These are phyloP conservation scores for Metarhizium humberi DNA, from an alignment of 2,329 filamentous ascomycete species.

Conservation along the genomic window DNA sequence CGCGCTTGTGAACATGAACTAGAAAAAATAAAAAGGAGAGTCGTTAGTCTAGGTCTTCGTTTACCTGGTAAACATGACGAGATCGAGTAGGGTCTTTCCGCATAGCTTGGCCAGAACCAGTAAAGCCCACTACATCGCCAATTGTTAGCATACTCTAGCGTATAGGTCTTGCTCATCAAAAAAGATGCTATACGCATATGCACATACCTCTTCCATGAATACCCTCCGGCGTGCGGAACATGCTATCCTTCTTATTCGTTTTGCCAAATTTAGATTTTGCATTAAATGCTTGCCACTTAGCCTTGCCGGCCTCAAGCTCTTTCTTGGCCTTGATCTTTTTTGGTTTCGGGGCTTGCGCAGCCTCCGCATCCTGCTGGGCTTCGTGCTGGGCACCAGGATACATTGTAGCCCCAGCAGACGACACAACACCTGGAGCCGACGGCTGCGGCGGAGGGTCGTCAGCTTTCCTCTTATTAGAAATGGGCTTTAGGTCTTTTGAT, in stretches of 20 bases:
- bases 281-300: constrained; percentile 90
- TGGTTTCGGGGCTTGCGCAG: constrained; percentile 63
- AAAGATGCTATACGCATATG: not conserved
- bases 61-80: constrained; percentile 76
- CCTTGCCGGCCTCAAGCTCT: constrained; percentile 83
- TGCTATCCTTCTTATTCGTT: constrained; percentile 76
- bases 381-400: constrained; percentile 54
- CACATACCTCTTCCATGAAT: constrained; percentile 72
- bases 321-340: constrained; percentile 90
- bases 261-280: constrained; percentile 65
- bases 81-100: constrained; percentile 78
- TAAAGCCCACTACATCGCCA: constrained; percentile 69
- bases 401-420: constrained; percentile 46
- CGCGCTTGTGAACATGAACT: constrained; percentile 1
- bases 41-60: constrained; percentile 60
- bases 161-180: not conserved
- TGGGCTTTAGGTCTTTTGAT: constrained; percentile 73
- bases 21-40: not conserved
- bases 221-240: constrained; percentile 89
- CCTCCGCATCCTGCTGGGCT: constrained; percentile 53
- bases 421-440: constrained; percentile 35
- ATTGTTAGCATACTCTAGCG: constrained; percentile 11
- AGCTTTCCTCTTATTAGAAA: constrained; percentile 77
- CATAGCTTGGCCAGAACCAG: constrained; percentile 91
- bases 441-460: constrained; percentile 57